Evolutionary conservation across 2,329 filamentous ascomycete species (phyloP).

Genomic region (Sporothrix dimorphospora): DNA sequence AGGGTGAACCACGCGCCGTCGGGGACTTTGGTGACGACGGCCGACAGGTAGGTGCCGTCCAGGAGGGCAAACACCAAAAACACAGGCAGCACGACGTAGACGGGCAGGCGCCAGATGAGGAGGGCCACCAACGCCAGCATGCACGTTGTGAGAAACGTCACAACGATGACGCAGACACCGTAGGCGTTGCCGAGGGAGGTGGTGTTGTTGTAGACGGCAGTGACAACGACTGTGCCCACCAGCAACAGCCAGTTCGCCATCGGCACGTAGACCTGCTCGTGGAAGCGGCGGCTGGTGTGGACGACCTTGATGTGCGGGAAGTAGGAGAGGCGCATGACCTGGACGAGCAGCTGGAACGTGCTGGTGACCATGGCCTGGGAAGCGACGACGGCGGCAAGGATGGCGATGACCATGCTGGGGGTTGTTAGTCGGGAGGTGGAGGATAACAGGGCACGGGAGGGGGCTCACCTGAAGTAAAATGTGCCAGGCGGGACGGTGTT

Average conservation of each 20-base stretch:
- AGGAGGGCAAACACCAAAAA: slow-evolving; percentile 67
- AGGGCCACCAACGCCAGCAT: slow-evolving; percentile 74
- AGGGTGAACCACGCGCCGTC: slow-evolving; percentile 80
- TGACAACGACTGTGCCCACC: slow-evolving; percentile 74
- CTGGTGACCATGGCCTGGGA: slow-evolving; percentile 79
- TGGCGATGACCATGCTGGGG: slow-evolving; percentile 61
- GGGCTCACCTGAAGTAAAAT: slow-evolving; percentile 57
- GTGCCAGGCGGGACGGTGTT: slow-evolving; percentile 68
- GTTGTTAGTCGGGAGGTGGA: background rate
- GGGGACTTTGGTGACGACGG: slow-evolving; percentile 72
- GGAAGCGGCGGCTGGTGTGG: slow-evolving; percentile 70
- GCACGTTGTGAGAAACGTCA: slow-evolving; percentile 76
- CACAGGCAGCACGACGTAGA: slow-evolving; percentile 61
- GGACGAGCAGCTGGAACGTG: slow-evolving; percentile 69
- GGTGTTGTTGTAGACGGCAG: slow-evolving; percentile 74
- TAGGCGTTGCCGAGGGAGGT: slow-evolving; percentile 74
- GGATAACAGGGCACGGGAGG: background rate
- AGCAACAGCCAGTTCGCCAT: slow-evolving; percentile 77
- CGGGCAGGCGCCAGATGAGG: slow-evolving; percentile 69
- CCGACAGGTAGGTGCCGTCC: slow-evolving; percentile 71
- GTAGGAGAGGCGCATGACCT: slow-evolving; percentile 72
- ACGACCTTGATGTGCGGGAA: slow-evolving; percentile 76
- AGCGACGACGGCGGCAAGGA: slow-evolving; percentile 73
- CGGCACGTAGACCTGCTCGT: slow-evolving; percentile 77
- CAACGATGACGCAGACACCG: slow-evolving; percentile 77